These are phyloP conservation scores for Auriculariales sp. DNA, from an alignment of 768 basidiomycete genomes.

Conservation along the genomic window DNA sequence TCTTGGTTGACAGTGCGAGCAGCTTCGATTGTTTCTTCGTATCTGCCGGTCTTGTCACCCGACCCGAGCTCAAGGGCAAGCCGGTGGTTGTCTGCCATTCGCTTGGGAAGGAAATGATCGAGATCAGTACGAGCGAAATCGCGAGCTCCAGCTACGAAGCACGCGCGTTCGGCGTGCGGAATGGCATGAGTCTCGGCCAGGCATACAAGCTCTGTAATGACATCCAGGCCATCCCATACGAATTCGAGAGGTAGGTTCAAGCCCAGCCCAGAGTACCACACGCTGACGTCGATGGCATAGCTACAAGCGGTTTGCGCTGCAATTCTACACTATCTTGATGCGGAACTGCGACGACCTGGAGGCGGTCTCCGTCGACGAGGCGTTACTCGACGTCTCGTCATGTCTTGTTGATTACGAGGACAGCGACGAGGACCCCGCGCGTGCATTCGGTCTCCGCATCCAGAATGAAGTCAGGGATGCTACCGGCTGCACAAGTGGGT, in stretches of 20 bases:
- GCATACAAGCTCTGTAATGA: constrained; percentile 62
- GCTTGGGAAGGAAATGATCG: constrained; percentile 56
- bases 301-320: constrained; percentile 70
- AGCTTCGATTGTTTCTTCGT: constrained; percentile 98
- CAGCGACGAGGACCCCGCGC: constrained; percentile 38
- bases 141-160: constrained; percentile 94
- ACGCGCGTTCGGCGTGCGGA: constrained; percentile 70
- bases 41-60: constrained; percentile 65
- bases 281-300: constrained; percentile 22
- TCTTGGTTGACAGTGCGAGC: too few species aligned
- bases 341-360: constrained; percentile 79
- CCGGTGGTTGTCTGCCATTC: constrained; percentile 95
- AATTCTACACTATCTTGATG: constrained; percentile 91
- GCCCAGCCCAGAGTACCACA: neutral
- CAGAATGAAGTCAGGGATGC: constrained; percentile 57
- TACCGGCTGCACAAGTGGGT: constrained; percentile 76
- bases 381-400: constrained; percentile 71
- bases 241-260: constrained; percentile 60
- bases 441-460: constrained; percentile 68
- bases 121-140: constrained; percentile 81
- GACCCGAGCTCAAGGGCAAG: constrained; percentile 73
- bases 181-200: constrained; percentile 89
- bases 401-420: constrained; percentile 10
- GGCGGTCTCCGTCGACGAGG: constrained; percentile 94
- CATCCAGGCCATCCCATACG: constrained; percentile 74